Evolutionary conservation across 768 basidiomycete genomes (phyloP).

Genomic region (Tricholoma bakamatsutake): DNA sequence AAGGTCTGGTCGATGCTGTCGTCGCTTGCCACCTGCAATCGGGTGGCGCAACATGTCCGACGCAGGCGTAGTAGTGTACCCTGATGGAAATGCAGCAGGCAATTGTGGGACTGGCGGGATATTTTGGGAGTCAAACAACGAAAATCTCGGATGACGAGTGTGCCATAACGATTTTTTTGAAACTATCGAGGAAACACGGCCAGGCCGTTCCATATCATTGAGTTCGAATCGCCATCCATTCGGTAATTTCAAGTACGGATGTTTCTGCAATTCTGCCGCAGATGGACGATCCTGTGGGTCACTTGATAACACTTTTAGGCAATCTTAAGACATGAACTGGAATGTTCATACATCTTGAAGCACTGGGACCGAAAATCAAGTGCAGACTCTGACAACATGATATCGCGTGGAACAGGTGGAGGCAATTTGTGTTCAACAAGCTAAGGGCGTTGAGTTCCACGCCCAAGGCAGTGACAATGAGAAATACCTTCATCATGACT

Average conservation of each 20-base stretch:
- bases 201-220: slow-evolving; percentile 5
- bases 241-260: slow-evolving; percentile 57
- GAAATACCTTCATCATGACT: slow-evolving; percentile 74
- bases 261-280: slow-evolving; percentile 56
- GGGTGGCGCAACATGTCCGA: background rate
- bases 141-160: slow-evolving; percentile 1
- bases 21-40: background rate
- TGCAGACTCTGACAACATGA: slow-evolving; percentile 55
- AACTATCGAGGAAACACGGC: slow-evolving; percentile 5
- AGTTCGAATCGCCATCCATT: slow-evolving; percentile 41
- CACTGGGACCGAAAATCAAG: slow-evolving; percentile 72
- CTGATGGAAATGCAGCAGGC: background rate
- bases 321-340: background rate
- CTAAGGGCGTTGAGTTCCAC: slow-evolving; percentile 28
- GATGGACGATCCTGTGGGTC: slow-evolving; percentile 66
- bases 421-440: slow-evolving; percentile 58
- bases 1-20: background rate
- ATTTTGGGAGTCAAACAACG: background rate
- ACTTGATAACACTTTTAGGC: slow-evolving; percentile 26
- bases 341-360: slow-evolving; percentile 56
- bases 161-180: slow-evolving; percentile 6
- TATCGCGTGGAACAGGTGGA: slow-evolving; percentile 72
- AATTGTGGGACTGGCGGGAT: slow-evolving; percentile 1
- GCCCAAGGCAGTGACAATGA: background rate
- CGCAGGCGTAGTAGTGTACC: background rate